Evolutionary conservation across 192 early-diverging fungal species (phyloP), one percentile per base, ranked within the genome.

Genomic region (Coemansia guatemalensis): DNA sequence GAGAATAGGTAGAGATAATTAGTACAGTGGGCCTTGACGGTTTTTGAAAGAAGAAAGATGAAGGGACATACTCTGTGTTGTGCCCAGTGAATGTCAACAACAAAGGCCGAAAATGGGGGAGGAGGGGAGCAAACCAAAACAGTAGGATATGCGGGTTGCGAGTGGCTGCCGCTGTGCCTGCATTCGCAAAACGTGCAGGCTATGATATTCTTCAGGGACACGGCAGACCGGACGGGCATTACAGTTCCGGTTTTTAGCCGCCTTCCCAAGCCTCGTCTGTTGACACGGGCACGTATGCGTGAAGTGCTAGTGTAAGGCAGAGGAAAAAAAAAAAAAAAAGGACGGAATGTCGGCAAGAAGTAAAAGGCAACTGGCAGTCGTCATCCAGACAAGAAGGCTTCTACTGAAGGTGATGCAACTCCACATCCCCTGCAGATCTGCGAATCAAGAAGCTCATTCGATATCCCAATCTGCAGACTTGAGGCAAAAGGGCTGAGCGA

Each of bases 261-360:
- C 14, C 14, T 44, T 44, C 17, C 17, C 9, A 44, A 44, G 39
- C 14, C 39, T 17, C 39, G 11, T n/a, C n/a, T n/a, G n/a, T 17
- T 44, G 9, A 14, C 14, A 14, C 0, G 14, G 17, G 3, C 39
- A 44, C 14, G 17, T 1, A 44, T 17, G 12, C 39, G 3, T 3
- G 14, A 4, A 17, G 39, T 44, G 2, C 14, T 3, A 14, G 14
- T 9, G 1, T 17, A 11, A 41, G 23, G 26, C 5, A 29, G 25
- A 20, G 47, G 41, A 58, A 53, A 53, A 48, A 56, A 23, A 39
- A 44, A 55, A 58, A 22, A 26, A 27, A 50, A 55, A 48, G 22
- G 27, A 39, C 26, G 30, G 48, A 53, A 29, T 51, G 29, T 33
- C 27, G 33, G 30, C 29, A 17, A 17, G 14, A 17, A 11, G 14